Base-by-base conservation (phyloP, 225 moss, liverwort and hornwort species). In the Pseudoscleropodium purum region DNA sequence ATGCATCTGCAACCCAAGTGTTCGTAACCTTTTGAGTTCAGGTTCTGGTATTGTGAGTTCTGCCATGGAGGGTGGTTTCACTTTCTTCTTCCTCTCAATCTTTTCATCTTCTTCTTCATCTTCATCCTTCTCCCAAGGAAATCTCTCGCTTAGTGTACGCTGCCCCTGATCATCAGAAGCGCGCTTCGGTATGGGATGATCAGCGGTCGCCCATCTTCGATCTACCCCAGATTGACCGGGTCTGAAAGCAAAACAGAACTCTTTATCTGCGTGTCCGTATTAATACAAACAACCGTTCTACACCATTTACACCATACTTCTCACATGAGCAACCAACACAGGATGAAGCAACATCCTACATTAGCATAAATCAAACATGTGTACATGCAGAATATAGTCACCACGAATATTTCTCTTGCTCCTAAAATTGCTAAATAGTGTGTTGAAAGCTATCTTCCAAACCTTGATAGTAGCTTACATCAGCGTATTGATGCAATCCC, bases 31-130 rank as follows among this genome's bases (percentile, higher is more conserved):
- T 84, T 91, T 97, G 62, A 99, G 94, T 79, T 99, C 99, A 80
- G 95, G 96, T 90, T 95, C 97, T 29, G 97, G 97, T 87, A 99
- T 91, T 56, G 99, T 97, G 91, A 99, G 94, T 91, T 99, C 99
- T 47, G 97, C 99, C 89, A 99, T 84, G 34, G 99, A 97, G 9
- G 97, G 97, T 57, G 97, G 95, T 90, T 94, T 97, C 76, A 97
- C 95, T 91, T 93, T 92, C 89, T 92, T 96, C 47, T 89, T 86
- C 39, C 89, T 97, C 89, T 89, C 95, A 60, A 77, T 6, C 39
- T 68, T 56, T n/a, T 84, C 88, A 49, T 79, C 90, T 59, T 75
- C 88, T 85, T 79, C 92, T 73, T 95, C 95, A 67, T 89, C 85
- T 75, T 43, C 93, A 86, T 89, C 90, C 78, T 91, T 92, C 77